Evolutionary conservation across 108 stramenopile species (phyloP).

Genomic region (Discostella pseudostelligera): DNA sequence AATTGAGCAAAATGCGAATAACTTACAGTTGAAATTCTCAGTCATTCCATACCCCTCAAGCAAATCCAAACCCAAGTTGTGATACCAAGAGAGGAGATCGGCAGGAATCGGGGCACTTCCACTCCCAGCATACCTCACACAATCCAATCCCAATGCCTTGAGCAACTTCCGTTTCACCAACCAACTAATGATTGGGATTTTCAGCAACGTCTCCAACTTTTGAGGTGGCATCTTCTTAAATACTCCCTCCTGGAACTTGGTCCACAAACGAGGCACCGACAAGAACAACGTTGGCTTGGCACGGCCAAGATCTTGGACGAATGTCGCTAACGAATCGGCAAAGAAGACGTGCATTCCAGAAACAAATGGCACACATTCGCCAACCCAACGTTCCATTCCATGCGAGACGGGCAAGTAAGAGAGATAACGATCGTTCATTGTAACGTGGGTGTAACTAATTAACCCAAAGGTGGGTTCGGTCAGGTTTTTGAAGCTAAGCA

Average conservation of each 20-base stretch:
- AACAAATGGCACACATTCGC: conserved; percentile 64
- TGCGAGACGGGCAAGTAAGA: conserved; percentile 78
- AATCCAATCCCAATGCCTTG: conserved; percentile 69
- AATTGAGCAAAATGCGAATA: background rate
- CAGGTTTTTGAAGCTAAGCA: conserved; percentile 68
- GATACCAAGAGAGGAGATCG: conserved; percentile 65
- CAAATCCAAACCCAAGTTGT: conserved; percentile 64
- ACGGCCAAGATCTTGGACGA: conserved; percentile 71
- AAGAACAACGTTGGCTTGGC: conserved; percentile 69
- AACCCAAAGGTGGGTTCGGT: conserved; percentile 58
- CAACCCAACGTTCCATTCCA: conserved; percentile 83
- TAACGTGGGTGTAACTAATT: conserved; percentile 43
- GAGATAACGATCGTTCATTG: conserved; percentile 67
- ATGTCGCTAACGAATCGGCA: conserved; percentile 68
- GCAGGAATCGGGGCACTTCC: conserved; percentile 72
- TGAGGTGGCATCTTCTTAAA: conserved; percentile 65
- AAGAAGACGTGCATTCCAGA: conserved; percentile 56
- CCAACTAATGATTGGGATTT: conserved; percentile 59
- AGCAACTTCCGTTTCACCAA: conserved; percentile 68
- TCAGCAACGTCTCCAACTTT: conserved; percentile 59
- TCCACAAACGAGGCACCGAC: conserved; percentile 81
- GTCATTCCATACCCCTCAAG: conserved; percentile 85
- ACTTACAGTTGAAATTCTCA: conserved; percentile 78
- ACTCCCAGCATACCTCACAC: conserved; percentile 67
- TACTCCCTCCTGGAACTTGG: conserved; percentile 79